Conservation (phyloP, 768 basidiomycete species). For the Gelatoporia subvermispora region DNA sequence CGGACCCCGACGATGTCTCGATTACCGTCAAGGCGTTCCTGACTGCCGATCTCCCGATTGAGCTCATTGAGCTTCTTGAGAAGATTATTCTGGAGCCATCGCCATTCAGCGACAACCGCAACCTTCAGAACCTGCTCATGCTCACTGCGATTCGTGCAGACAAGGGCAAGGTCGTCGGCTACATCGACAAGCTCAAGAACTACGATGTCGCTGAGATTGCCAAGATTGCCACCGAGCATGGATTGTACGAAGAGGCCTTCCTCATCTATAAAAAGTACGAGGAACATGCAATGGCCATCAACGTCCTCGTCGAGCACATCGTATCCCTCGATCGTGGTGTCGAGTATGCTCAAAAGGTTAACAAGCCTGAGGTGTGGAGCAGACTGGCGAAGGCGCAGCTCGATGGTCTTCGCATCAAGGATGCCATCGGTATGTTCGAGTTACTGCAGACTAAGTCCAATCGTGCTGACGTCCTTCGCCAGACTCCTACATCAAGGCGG, state of each 20-base stretch:
- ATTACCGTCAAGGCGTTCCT: conserved; percentile 98
- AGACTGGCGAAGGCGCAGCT: conserved; percentile 97
- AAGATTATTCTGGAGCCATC: conserved; percentile 98
- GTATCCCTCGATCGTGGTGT: conserved; percentile 95
- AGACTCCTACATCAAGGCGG: conserved; percentile 98
- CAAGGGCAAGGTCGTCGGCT: conserved; percentile 96
- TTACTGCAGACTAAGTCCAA: neutral
- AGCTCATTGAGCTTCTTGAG: conserved; percentile 95
- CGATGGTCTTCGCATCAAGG: conserved; percentile 96
- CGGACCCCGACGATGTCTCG: conserved; percentile 98
- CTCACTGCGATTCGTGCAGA: conserved; percentile 96
- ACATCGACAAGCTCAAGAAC: conserved; percentile 95
- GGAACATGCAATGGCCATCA: conserved; percentile 93
- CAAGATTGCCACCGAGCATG: conserved; percentile 93
- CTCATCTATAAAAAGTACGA: conserved; percentile 98
- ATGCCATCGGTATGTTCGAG: conserved; percentile 74
- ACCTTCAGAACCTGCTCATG: conserved; percentile 91
- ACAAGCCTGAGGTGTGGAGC: conserved; percentile 96
- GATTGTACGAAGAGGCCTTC: conserved; percentile 92
- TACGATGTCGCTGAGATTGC: conserved; percentile 95
- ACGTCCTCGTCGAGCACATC: conserved; percentile 96
- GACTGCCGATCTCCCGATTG: conserved; percentile 92
- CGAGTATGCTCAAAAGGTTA: conserved; percentile 94
- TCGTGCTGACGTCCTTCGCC: neutral
- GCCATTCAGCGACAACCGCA: conserved; percentile 96